A percentile compares a stretch with the other conserved stretches of the same genome.
Conservation (phyloP, 2,329 filamentous ascomycete species). For the Lasiodiplodia citricola region DNA sequence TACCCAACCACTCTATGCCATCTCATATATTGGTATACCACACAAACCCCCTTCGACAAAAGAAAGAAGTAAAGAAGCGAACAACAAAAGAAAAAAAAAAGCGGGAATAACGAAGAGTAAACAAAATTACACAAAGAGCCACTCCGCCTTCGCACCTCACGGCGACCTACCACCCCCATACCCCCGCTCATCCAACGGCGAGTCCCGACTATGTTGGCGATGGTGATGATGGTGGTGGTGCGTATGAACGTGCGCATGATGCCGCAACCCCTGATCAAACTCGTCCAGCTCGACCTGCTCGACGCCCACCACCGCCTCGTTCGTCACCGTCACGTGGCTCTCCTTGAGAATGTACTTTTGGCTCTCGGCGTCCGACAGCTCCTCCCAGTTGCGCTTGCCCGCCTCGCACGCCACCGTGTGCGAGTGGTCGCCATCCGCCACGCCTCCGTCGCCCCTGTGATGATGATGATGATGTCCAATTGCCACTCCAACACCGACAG, state of each 20-base stretch:
- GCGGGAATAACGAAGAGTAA: neutral
- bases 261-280: neutral
- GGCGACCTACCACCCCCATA: too few species aligned
- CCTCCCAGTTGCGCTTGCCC: slow-evolving; percentile 12
- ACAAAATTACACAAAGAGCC: neutral
- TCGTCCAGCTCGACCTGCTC: neutral
- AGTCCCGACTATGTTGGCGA: neutral
- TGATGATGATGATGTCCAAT: too few species aligned
- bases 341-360: slow-evolving; percentile 49
- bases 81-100: neutral
- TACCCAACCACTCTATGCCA: neutral
- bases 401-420: neutral
- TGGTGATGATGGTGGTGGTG: neutral
- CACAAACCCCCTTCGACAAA: neutral
- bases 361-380: slow-evolving; percentile 37
- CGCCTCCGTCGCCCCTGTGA: neutral
- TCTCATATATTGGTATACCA: neutral
- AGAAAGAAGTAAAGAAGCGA: neutral
- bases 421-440: neutral
- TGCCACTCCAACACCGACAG: too few species aligned
- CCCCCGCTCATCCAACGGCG: neutral
- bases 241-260: neutral
- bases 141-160: too few species aligned
- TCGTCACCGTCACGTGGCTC: slow-evolving; percentile 10
- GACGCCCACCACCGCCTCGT: neutral